A percentile compares a stretch with the other conserved stretches of the same genome.
Evolutionary conservation across 768 basidiomycete species (phyloP).

Genomic region (Tulasnella sp.): DNA sequence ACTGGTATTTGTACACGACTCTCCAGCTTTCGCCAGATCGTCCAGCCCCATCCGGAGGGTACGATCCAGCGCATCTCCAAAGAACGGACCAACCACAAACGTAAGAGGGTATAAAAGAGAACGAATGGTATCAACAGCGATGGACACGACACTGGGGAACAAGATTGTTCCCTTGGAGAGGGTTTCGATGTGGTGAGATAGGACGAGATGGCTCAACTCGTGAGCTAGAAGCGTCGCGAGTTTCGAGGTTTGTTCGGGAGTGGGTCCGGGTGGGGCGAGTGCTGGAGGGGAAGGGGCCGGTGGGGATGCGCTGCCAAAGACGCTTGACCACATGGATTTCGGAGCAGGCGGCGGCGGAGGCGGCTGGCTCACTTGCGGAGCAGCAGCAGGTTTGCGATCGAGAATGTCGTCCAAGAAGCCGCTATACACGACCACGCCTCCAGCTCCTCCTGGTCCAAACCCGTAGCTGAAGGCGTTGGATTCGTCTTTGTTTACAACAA

Average conservation of each 20-base stretch:
- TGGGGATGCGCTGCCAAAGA: constrained; percentile 47
- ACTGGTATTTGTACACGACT: constrained; percentile 70
- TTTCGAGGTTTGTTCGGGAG: constrained; percentile 77
- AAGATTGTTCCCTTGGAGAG: constrained; percentile 81
- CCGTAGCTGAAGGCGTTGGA: constrained; percentile 95
- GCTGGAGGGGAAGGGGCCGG: constrained; percentile 37
- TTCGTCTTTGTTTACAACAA: constrained; percentile 83
- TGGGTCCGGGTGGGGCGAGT: constrained; percentile 51
- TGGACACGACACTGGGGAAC: constrained; percentile 72
- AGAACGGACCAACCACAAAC: constrained; percentile 73
- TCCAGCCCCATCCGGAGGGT: constrained; percentile 40
- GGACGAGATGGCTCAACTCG: constrained; percentile 86
- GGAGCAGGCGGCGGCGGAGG: constrained; percentile 24
- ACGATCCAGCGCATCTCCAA: constrained; percentile 75
- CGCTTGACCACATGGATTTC: constrained; percentile 40
- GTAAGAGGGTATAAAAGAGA: constrained; percentile 76
- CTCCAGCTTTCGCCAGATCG: constrained; percentile 66
- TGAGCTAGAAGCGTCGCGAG: constrained; percentile 90
- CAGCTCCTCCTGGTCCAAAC: constrained; percentile 85
- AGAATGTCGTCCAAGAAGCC: constrained; percentile 79
- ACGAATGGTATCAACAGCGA: constrained; percentile 69
- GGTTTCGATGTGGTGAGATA: constrained; percentile 89
- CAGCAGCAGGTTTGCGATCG: constrained; percentile 29
- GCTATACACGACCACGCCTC: constrained; percentile 91
- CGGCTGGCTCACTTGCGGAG: neutral